Base-by-base conservation (phyloP, 2,329 filamentous ascomycete genomes). In the Colletotrichum trifolii region DNA sequence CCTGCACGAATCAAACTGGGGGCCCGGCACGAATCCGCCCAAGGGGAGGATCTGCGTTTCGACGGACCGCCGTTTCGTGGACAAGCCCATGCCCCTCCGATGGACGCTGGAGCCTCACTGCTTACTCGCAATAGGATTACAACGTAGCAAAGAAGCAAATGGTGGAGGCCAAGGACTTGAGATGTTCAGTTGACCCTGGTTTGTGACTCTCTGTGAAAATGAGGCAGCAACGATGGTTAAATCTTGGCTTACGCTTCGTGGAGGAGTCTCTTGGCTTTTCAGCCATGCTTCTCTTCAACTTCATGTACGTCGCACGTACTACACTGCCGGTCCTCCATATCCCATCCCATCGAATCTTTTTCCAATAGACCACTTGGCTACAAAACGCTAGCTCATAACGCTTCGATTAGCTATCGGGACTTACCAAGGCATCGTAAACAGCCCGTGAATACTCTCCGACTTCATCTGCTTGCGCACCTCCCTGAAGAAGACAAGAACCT, bases 1-100 rank as follows among this genome's bases (percentile, higher is more conserved):
- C 78, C 1, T 74, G 79, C 53, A 76, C 74, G 71, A 38, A 87
- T 34, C 85, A 87, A 70, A 84, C 85, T 0, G 86, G 83, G 83
- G 2, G 85, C 83, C 0, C 76, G 86, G 62, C 87, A 87, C 55
- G 77, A 83, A 53, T 83, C 86, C 25, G 42, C 77, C 79, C 0
- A 73, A 81, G 6, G 82, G 82, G 56, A 72, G 82, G 1, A 87
- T 87, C 48, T 78, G 85, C 2, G 77, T 87, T 1, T 85, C 82
- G 0, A 87, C 85, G 4, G 85, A 87, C 69, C 69, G 87, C 57
- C 78, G 85, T 1, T 87, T 87, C 69, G 84, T 85, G 8, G 78
- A 87, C 67, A 58, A 40, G 15, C 81, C 80, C 6, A 79, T 78
- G n/a, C 64, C 80, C 79, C 2, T 86, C 81, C 75, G 85, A 87